phyloP scores from a whole-genome alignment of 305 asterid genomes.

The Solanum hybrid region DNA sequence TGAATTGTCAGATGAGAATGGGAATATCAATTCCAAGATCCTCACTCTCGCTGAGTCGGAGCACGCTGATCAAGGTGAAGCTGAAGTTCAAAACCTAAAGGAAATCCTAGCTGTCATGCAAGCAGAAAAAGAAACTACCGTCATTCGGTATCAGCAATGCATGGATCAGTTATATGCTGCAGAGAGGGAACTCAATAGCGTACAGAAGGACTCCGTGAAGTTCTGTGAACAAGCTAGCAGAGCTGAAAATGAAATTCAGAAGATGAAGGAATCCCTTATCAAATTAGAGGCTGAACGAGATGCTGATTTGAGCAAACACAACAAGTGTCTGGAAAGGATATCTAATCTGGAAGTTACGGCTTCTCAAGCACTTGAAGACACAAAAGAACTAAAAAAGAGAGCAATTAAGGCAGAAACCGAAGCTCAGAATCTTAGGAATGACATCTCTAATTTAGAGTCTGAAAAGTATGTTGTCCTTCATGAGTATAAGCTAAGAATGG shows the following conservation, averaged over 20 bases:
- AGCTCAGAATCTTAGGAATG: constrained; percentile 34
- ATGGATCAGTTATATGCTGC: constrained; percentile 34
- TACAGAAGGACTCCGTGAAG: constrained; percentile 40
- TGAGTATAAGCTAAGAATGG: constrained; percentile 38
- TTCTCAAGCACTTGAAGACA: constrained; percentile 36
- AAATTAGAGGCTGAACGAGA: constrained; percentile 58
- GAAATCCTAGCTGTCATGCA: constrained; percentile 37
- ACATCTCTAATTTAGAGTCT: constrained; percentile 46
- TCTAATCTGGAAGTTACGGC: constrained; percentile 32
- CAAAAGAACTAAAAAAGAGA: constrained; percentile 28
- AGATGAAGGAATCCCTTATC: constrained; percentile 51
- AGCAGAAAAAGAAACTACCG: constrained; percentile 51
- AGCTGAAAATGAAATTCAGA: constrained; percentile 62
- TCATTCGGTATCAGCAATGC: constrained; percentile 57
- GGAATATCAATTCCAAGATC: constrained; percentile 37
- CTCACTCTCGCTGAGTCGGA: constrained; percentile 29
- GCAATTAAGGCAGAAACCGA: constrained; percentile 45
- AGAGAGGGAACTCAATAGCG: constrained; percentile 45
- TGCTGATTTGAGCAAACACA: constrained; percentile 32
- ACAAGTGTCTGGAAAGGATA: constrained; percentile 45
- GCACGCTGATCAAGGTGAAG: constrained; percentile 47
- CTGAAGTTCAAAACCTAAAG: constrained; percentile 44
- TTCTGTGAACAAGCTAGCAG: constrained; percentile 47
- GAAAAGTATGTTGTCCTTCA: constrained; percentile 44
- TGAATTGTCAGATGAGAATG: background rate